phyloP scores from a whole-genome alignment of 345 rosid species.

The Corchorus olitorius region DNA sequence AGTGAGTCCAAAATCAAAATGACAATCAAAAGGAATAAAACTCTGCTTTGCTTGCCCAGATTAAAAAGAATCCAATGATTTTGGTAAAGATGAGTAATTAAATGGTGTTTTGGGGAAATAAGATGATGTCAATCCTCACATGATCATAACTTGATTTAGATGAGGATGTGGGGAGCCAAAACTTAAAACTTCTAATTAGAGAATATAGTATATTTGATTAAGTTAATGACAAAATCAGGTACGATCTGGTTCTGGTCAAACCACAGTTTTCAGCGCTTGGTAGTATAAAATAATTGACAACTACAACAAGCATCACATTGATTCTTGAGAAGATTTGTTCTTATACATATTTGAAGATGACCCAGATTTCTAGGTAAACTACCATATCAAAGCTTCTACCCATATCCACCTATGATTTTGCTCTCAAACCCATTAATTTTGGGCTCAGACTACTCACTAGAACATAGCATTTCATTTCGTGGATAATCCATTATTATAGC shows the following conservation, averaged over 20 bases:
- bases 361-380: neutral
- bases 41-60: too few species aligned
- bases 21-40: too few species aligned
- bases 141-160: neutral
- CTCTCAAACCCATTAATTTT: neutral
- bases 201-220: neutral
- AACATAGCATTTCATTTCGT: too few species aligned
- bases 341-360: neutral
- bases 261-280: neutral
- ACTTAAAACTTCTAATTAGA: neutral
- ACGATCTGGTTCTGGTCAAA: neutral
- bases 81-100: too few species aligned
- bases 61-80: too few species aligned
- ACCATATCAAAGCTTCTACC: neutral
- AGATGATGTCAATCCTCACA: neutral
- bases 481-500: too few species aligned
- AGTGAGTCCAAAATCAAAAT: too few species aligned
- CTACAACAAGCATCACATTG: neutral
- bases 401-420: neutral
- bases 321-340: neutral
- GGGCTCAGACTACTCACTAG: neutral
- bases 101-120: too few species aligned
- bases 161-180: neutral
- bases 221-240: neutral
- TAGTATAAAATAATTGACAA: neutral